phyloP scores from a whole-genome alignment of 257 asterid species.

The Solanum appendiculatum region DNA sequence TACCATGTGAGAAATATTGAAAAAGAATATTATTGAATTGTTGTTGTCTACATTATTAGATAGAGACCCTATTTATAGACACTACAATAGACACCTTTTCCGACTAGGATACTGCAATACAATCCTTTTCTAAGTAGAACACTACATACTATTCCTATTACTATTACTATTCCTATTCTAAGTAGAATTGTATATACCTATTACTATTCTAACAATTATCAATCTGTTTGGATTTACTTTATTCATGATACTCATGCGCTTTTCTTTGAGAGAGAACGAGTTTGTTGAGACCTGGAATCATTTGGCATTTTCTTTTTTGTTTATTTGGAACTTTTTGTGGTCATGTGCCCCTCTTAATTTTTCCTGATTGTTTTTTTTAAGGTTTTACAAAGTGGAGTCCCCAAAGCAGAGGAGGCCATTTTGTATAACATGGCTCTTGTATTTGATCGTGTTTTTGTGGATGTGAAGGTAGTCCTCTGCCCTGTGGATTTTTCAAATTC shows the following conservation, averaged over 20 bases:
- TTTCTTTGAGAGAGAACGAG: neutral
- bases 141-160: no score
- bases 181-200: no score
- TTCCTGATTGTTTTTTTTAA: conserved; percentile 5
- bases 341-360: neutral
- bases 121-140: no score
- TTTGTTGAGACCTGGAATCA: neutral
- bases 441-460: conserved; percentile 68
- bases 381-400: conserved; percentile 65
- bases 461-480: conserved; percentile 54
- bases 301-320: neutral
- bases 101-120: no score
- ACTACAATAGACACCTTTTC: no score
- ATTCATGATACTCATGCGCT: neutral
- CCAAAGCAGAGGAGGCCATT: conserved; percentile 59
- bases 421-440: conserved; percentile 67
- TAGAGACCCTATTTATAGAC: no score
- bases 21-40: no score
- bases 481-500: neutral
- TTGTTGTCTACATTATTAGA: no score
- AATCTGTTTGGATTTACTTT: neutral
- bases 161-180: no score
- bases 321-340: neutral
- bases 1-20: no score
- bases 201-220: no score